phyloP scores from a whole-genome alignment of 345 rosid genomes.

The Lepidium didymum region DNA sequence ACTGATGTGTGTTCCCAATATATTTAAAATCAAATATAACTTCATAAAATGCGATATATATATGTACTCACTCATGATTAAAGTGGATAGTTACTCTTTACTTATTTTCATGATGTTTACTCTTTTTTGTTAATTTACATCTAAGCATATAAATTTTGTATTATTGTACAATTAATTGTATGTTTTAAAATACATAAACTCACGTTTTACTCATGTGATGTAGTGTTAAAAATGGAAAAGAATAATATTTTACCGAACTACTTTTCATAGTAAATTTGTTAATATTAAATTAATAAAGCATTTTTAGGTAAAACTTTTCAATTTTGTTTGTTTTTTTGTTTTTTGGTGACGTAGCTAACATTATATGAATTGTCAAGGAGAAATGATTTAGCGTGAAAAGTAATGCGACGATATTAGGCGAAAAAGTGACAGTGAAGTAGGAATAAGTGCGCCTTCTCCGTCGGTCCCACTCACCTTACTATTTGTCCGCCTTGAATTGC shows the following conservation, averaged over 20 bases:
- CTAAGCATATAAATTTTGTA: not conserved
- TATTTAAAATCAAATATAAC: no score
- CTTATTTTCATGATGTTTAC: no score
- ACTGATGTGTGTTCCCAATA: no score
- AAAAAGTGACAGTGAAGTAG: not conserved
- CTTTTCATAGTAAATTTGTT: not conserved
- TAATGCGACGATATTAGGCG: not conserved
- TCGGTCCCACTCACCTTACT: slow-evolving; percentile 8
- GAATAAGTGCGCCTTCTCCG: not conserved
- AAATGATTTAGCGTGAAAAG: not conserved
- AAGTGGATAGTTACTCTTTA: no score
- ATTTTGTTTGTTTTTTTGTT: not conserved
- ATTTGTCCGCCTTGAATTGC: not conserved
- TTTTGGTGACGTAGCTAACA: not conserved
- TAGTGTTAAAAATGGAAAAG: not conserved
- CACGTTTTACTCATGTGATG: not conserved
- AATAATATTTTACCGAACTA: not conserved
- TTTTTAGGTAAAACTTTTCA: not conserved
- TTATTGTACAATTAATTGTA: not conserved
- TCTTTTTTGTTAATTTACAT: no score
- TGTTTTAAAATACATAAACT: not conserved
- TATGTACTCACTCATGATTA: no score
- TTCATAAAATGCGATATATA: no score
- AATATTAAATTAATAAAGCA: not conserved
- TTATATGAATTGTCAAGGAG: not conserved